phyloP scores from a whole-genome alignment of 1,284 basidiomycete genomes.

The Sporisorium graminicola region DNA sequence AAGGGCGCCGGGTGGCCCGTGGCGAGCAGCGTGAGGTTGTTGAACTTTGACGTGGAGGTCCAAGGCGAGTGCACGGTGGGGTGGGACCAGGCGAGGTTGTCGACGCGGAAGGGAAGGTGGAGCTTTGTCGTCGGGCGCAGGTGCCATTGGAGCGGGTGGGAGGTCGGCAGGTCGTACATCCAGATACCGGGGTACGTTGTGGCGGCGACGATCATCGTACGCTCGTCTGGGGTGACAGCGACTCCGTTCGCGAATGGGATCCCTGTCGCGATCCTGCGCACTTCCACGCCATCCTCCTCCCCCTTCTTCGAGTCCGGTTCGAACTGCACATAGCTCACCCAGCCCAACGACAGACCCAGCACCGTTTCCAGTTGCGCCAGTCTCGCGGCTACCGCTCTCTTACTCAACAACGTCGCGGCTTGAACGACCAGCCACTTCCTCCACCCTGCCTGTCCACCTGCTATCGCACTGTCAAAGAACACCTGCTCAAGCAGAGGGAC shows the following conservation, averaged over 20 bases:
- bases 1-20: slow-evolving; percentile 78
- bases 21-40: slow-evolving; percentile 73
- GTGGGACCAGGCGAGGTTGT: slow-evolving; percentile 75
- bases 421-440: background rate
- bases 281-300: slow-evolving; percentile 6
- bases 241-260: slow-evolving; percentile 79
- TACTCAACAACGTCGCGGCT: background rate
- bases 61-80: too few relatives aligned
- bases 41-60: background rate
- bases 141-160: background rate
- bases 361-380: slow-evolving; percentile 74
- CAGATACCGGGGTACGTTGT: slow-evolving; percentile 73
- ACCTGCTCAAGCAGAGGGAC: slow-evolving; percentile 5
- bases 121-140: slow-evolving; percentile 69
- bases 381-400: slow-evolving; percentile 18
- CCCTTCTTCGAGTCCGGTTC: slow-evolving; percentile 1
- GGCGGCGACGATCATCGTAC: slow-evolving; percentile 75
- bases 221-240: slow-evolving; percentile 74
- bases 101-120: slow-evolving; percentile 75
- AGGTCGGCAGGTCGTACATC: slow-evolving; percentile 73
- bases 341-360: slow-evolving; percentile 75
- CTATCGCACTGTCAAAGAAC: background rate
- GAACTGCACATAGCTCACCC: slow-evolving; percentile 70
- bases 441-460: background rate
- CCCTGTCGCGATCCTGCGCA: slow-evolving; percentile 71